Base-by-base conservation (phyloP, 176 grass and related monocot species). In the Alopecurus myosuroides region DNA sequence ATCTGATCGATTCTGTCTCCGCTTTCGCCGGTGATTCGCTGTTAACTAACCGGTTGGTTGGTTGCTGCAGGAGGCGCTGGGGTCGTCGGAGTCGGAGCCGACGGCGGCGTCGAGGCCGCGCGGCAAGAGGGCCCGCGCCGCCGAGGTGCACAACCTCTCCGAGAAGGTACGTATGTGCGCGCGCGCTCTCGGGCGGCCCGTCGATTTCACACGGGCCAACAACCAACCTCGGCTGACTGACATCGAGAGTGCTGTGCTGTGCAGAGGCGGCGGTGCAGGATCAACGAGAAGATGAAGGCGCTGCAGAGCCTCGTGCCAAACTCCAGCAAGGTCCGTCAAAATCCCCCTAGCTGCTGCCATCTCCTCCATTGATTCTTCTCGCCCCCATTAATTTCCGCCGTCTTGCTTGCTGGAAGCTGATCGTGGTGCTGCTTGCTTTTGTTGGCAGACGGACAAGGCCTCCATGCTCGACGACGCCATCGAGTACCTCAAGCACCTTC, bases 401-500 rank as follows among this genome's bases (percentile, higher is more conserved):
- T 25, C 49, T 42, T 55, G 3, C 20, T 42, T 55, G 3, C 20
- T 42, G 22, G 25, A 36, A 80, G 15, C 61, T 86, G 28, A 85
- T 68, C 29, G 42, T 45, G 36, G n/a, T 7, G 35, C 13, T 51
- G 6, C 3, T 50, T 51, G 6, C 3, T 50, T 49, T 50, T 50
- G 29, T 18, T 22, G 31, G 9, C 78, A 98, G 95, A 95, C 91
- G 1, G 95, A 98, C 79, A 98, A 98, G 70, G 95, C 93, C 25
- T 98, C 95, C 78, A 98, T 98, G 92, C 95, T 98, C 11, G 95
- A 98, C 34, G 95, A 98, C 56, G 95, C 95, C 49, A 98, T 98
- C 5, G 95, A 93, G 17, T 98, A 98, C 77, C 92, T 98, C 72
- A 98, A 98, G 82, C 95, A 98, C 53, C 93, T 98, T 62, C 95